These are phyloP conservation scores for Nitzschia sp. DNA, from an alignment of 108 stramenopile species.

Conservation along the genomic window DNA sequence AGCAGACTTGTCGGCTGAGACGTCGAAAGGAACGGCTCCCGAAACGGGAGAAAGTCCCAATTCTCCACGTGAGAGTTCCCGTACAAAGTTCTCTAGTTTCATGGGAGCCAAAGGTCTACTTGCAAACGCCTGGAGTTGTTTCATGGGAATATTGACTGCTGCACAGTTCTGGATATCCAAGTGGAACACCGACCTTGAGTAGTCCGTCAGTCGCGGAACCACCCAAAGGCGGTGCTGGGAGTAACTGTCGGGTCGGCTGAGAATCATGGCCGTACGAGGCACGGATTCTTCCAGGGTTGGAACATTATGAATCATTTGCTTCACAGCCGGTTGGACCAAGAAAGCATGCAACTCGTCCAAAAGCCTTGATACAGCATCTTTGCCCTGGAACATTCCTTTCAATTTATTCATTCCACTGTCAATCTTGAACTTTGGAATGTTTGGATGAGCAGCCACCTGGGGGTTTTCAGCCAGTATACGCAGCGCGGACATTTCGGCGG, in stretches of 20 bases:
- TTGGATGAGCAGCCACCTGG: conserved; percentile 73
- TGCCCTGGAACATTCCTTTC: conserved; percentile 92
- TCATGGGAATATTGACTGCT: conserved; percentile 84
- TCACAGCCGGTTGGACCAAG: conserved; percentile 61
- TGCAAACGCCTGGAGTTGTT: conserved; percentile 86
- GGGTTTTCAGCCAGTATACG: conserved; percentile 92
- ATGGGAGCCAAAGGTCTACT: conserved; percentile 84
- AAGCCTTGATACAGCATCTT: conserved; percentile 86
- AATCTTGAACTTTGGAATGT: conserved; percentile 94
- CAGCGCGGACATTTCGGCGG: conserved; percentile 90
- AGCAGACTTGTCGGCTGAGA: conserved; percentile 64
- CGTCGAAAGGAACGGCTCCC: conserved; percentile 75
- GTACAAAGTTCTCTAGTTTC: conserved; percentile 80
- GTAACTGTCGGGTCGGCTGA: conserved; percentile 72
- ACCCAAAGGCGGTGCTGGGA: conserved; percentile 83
- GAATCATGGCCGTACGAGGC: conserved; percentile 61
- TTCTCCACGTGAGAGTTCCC: conserved; percentile 61
- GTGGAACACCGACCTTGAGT: conserved; percentile 66
- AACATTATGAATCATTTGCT: conserved; percentile 54
- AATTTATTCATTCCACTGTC: conserved; percentile 92
- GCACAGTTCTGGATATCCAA: conserved; percentile 88
- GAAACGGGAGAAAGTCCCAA: conserved; percentile 64
- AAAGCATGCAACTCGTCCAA: conserved; percentile 74
- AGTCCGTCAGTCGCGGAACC: conserved; percentile 80
- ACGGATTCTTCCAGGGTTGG: conserved; percentile 43